Percentiles rank a stretch among this genome's conserved stretches.
Evolutionary conservation across 805 yeast species (phyloP).

Genomic region (Isabelozyma gotoi): DNA sequence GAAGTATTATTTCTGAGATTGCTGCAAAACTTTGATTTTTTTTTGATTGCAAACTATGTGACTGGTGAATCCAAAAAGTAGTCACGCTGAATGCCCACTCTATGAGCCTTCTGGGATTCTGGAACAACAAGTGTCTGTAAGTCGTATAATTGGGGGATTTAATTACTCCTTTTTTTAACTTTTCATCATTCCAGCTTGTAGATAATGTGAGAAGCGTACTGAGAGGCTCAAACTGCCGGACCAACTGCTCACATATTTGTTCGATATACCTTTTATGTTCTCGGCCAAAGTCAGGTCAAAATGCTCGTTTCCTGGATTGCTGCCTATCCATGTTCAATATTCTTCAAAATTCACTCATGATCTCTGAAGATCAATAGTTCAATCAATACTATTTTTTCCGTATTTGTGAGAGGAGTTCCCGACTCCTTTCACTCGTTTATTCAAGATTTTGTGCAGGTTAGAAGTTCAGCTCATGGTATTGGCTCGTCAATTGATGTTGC

Average conservation of each 20-base stretch:
- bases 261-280: neutral
- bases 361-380: conserved; percentile 33
- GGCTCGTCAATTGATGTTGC: no score
- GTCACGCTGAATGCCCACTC: no score
- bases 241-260: neutral
- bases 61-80: no score
- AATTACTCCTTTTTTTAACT: neutral
- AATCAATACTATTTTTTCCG: conserved; percentile 29
- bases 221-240: neutral
- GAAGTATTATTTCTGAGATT: no score
- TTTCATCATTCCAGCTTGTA: conserved; percentile 2
- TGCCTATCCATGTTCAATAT: conserved; percentile 6
- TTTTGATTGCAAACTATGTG: no score
- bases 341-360: conserved; percentile 16
- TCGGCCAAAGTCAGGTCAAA: neutral
- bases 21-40: no score
- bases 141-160: neutral
- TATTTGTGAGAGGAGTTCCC: conserved; percentile 24
- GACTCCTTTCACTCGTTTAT: conserved; percentile 25
- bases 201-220: neutral
- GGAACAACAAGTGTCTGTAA: neutral
- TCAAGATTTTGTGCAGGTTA: no score
- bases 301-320: neutral
- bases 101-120: no score
- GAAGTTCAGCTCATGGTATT: no score